Base-by-base conservation (phyloP, 768 basidiomycete species). In the Chalciporus piperatus region DNA sequence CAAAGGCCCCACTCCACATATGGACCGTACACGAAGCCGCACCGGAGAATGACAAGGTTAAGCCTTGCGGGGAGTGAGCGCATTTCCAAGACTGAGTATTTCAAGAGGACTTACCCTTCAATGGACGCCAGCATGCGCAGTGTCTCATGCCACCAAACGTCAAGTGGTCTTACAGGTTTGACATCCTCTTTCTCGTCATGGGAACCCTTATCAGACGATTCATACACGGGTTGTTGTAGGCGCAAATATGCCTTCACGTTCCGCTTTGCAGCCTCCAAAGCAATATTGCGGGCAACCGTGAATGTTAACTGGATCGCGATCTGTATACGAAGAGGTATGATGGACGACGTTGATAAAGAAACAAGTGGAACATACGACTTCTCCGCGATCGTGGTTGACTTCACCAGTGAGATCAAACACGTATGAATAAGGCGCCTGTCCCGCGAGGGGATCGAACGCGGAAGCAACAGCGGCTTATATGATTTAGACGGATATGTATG, bases 71-170 rank as follows among this genome's bases (percentile, higher is more conserved):
- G 14, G 51, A 19, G 63, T 57, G 28, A 61, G 51, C 30, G 25
- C 20, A 32, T 14, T 30, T 23, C 35, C 17, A 17, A 42, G 25
- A 44, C 33, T 8, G 23, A 45, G 27, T 9, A 32, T 13, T 37
- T 37, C 17, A 12, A 13, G 19, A 48, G n/a, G 70, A 23, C 78
- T 48, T 60, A 91, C 90, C 82, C 80, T 55, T 82, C 74, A 50
- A 92, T 89, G 6, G 83, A 81, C 19, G 84, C 88, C 54, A 93
- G 66, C 65, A 80, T 80, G 30, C 91, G 79, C 22, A 89, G 72
- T 1, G 87, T 82, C 72, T 93, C 92, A 58, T 94, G 92, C 89
- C 90, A 93, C 92, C 92, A 94, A 16, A 74, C 81, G 16, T 92
- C 91, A 52, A 84, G 69, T 6, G 82, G 78, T 41, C 83, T 85